Evolutionary conservation across 2,329 filamentous ascomycete genomes (phyloP), one percentile per base, ranked within the genome.

Genomic region (Trichoderma semiorbis): DNA sequence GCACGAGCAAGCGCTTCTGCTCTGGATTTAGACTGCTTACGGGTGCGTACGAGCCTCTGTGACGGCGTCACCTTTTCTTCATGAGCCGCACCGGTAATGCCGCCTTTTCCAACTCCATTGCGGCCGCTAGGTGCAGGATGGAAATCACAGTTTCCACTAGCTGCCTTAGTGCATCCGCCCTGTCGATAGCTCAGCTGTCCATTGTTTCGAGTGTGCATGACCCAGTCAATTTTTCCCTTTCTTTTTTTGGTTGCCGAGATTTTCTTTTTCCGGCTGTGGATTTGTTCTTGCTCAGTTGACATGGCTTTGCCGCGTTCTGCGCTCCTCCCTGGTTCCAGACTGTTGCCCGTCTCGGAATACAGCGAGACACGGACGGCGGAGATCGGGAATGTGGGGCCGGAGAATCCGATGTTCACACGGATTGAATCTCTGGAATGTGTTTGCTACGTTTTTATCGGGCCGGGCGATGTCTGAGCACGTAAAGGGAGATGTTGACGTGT

Each of bases 381-480:
- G 64, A 14, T 58, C 70, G 70, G 69, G 50, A 60, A 68, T 72
- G 64, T 69, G 70, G 70, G 65, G 70, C 70, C 70, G 70, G 70
- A 21, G 57, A 68, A 63, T 47, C 70, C 70, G 70, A 72, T 72
- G 7, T 30, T n/a, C 43, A 32, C 61, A 30, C n/a, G 34, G 39
- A 53, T 43, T 69, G 21, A 32, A 53, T 39, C 67, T 50, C 32
- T 39, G 57, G 57, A 69, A 69, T 61, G 57, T 61, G 61, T 21
- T 69, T 61, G 57, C 28, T 28, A 16, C 7, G 21, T 18, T 69
- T 69, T 30, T 69, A 62, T 61, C 67, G 39, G 67, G 16, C 39
- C 67, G 36, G 39, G 47, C 47, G 36, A 53, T 11, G 58, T 32
- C 11, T 39, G 57, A 50, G 24, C 28, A 67, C 32, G 43, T 3